Evolutionary conservation across 1,139 yeast species (phyloP), one percentile per base, ranked within the genome.

Genomic region (Chernovozyma aurita): DNA sequence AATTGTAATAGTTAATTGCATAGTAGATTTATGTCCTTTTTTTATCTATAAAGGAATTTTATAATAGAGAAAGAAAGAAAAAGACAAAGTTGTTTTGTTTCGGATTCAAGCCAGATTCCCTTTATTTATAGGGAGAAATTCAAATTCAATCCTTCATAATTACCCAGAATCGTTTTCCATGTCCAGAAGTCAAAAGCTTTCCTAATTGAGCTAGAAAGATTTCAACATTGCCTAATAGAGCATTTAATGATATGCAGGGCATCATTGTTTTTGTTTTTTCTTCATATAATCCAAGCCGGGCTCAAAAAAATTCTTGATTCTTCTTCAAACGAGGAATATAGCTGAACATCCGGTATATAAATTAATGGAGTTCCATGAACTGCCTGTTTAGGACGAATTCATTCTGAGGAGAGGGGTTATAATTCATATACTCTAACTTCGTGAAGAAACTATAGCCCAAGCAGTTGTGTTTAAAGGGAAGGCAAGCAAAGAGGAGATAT

Each of bases 1-100:
- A 30, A 42, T 18, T 12, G 47, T 38, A 15, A 45, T 24, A 20
- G 50, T 36, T 18, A 50, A 44, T 37, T 51, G 45, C 63, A 57
- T 56, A 26, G 15, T 24, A 12, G 18, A 26, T 26, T 14, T 26
- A 26, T 26, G 28, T 14, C 8, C 12, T 7, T 26, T 26, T 16
- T 11, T 26, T 26, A 11, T 26, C 11, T 26, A 26, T 6, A 26
- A 26, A 26, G 12, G 18, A 26, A 26, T 8, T 13, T 26, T 7
- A 6, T 26, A 26, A 7, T 7, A 12, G 8, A 26, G 28, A 16
- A 26, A 7, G 9, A 20, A 20, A 9, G 6, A 20, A 20, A 9
- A 20, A 20, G 22, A 20, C 6, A 20, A 20, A 20, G 9, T 7
- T 20, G n/a, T n/a, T n/a, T n/a, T n/a, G n/a, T 20, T 20, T 20